Base-by-base conservation (phyloP, 352 stramenopile species). In the Thalassiosira livingstoniorum region DNA sequence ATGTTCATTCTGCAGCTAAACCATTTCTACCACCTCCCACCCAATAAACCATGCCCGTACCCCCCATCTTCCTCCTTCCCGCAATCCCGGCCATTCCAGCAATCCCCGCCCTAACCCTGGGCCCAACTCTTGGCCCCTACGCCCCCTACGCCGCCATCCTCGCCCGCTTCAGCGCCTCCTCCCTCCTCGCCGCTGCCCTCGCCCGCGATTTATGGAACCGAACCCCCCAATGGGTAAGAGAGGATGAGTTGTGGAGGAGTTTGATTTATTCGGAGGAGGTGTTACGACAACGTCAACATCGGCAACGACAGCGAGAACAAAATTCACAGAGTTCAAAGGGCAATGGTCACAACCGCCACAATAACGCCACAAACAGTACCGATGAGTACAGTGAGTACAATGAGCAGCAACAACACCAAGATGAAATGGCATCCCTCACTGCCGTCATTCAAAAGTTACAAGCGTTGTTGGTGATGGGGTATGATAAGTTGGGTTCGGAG, bases 371-470 rank as follows among this genome's bases (percentile, higher is more conserved):
- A 39, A 75, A 54, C 21, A 70, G 57, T 18, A 78, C 72, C 34
- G 64, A 66, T 65, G 18, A 43, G 25, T 21, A 72, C 23, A 45
- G 25, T 54, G 27, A 55, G 21, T 25, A 62, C 2, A 37, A 72
- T 21, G 45, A 63, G 23, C 5, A 69, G 39, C 29, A 15, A 15
- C 43, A 64, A 42, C n/a, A 31, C 32, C n/a, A 15, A n/a, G 82
- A 89, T 54, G 85, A 92, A 73, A 79, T 92, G 60, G 72, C 75
- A 18, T 68, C 63, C 64, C 55, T 92, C 13, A 53, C 66, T 7
- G 83, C 78, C 0, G 80, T 92, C 0, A 68, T 91, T 39, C 64
- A 87, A 62, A 89, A 86, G 34, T 57, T 92, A 27, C 74, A 88
- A 68, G 71, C 75, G 1, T 75, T 91, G 31, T 72, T 82, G 0